These are phyloP conservation scores for Opeltia flavorubescens DNA, from an alignment of 495 filamentous ascomycete species.

Conservation along the genomic window DNA sequence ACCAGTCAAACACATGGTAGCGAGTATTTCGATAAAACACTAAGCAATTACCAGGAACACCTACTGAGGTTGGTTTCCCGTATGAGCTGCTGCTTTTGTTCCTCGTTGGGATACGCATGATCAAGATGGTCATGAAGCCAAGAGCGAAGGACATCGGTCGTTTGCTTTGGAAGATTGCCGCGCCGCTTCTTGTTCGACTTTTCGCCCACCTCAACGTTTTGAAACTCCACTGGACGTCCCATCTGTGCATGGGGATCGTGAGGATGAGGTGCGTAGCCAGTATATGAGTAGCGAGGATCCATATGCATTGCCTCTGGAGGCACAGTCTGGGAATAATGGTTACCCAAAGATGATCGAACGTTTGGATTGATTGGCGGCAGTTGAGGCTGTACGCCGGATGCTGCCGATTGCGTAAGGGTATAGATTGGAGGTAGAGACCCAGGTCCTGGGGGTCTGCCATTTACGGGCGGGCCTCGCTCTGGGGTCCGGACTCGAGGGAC, in stretches of 20 bases:
- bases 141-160: conserved; percentile 63
- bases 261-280: neutral
- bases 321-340: neutral
- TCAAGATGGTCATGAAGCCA: conserved; percentile 68
- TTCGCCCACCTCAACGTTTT: conserved; percentile 21
- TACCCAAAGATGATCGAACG: neutral
- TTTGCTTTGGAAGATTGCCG: conserved; percentile 77
- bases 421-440: neutral
- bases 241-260: neutral
- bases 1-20: conserved; percentile 8
- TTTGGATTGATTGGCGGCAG: neutral
- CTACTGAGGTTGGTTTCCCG: conserved; percentile 46
- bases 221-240: neutral
- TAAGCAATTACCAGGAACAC: neutral
- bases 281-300: neutral
- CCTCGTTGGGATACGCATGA: conserved; percentile 81
- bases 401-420: neutral
- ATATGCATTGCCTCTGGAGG: neutral
- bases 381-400: neutral
- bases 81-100: conserved; percentile 77
- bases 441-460: neutral
- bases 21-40: neutral
- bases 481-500: neutral
- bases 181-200: conserved; percentile 46
- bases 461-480: neutral